Evolutionary conservation across 768 basidiomycete genomes (phyloP), one percentile per base, ranked within the genome.

Genomic region (Dioszegia aurantiaca): DNA sequence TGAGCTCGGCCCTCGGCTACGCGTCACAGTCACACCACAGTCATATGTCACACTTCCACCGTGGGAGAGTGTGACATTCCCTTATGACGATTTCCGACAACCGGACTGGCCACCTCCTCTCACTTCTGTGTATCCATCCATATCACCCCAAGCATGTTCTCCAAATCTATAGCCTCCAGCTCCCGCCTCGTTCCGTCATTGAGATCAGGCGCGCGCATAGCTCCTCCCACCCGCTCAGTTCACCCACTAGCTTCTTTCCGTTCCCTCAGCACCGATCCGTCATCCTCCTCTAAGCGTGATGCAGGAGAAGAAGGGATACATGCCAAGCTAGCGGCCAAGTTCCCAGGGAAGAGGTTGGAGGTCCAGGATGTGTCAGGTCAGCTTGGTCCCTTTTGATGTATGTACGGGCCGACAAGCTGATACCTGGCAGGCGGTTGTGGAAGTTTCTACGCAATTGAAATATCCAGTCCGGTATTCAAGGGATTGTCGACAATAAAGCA

Each of bases 361-460:
- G 92, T 98, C 1, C 86, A 92, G 78, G 94, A 99, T 76, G 84
- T 93, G n/a, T 98, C 93, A 26, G 94, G 94, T 92, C 23, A 61
- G 83, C 71, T 55, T n/a, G n/a, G n/a, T n/a, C n/a, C n/a, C n/a
- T n/a, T n/a, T n/a, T n/a, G n/a, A n/a, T n/a, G n/a, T n/a, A n/a
- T n/a, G n/a, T n/a, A n/a, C n/a, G n/a, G n/a, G n/a, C n/a, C n/a
- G n/a, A 33, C 6, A 33, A 28, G 43, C 41, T 51, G 23, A 43
- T n/a, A 14, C 37, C 14, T 16, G 5, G 12, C 64, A 95, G 94
- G 92, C 54, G 95, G 95, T 23, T 98, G 95, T 73, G 95, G 95
- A n/a, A 83, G 86, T 3, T 99, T 98, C 78, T 99, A 94, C 68
- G 89, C 92, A 41, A 93, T 99, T 61, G 82, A 83, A 12, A 88